Evolutionary conservation across 2,329 filamentous ascomycete species (phyloP), one percentile per base, ranked within the genome.

Genomic region (Penicillium brevicompactum): DNA sequence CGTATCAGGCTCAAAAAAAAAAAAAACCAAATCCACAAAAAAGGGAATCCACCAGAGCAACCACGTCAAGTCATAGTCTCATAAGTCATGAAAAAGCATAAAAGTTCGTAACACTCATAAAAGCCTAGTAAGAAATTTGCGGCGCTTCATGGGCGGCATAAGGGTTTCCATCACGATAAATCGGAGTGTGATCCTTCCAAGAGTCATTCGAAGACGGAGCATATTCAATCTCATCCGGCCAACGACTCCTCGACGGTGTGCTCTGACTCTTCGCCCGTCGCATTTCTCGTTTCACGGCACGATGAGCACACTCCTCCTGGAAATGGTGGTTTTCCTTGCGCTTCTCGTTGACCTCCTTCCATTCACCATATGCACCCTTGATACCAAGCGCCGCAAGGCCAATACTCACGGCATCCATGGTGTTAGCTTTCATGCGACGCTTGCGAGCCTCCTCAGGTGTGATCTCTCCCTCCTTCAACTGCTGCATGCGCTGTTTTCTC

Each of bases 321-420:
- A 87, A 80, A 58, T 86, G 80, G 49, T 78, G 75, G 51, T 79
- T 79, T 66, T 81, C 79, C 61, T 82, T 80, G 56, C 83, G 79
- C 69, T 86, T 80, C 70, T 87, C 81, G 56, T 84, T 83, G 73
- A 85, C 84, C 67, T 88, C 84, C 71, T 87, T 86, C 84, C 87
- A 88, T 70, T 88, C 85, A 5, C 78, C 80, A 65, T 85, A 80
- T 13, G 86, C 86, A 48, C 83, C 82, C 70, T 87, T 88, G 75
- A 89, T 85, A 70, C 87, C 86, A 51, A 88, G 76, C 22, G 84
- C 85, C 30, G 86, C 85, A 62, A 89, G 84, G 58, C 86, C 86
- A 31, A 89, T 78, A 60, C 83, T 85, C n/a, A 86, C 84, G 30
- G 80, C 83, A 71, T 89, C 86, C 68, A 85, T 81, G 41, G 87